Evolutionary conservation across 2,329 filamentous ascomycete genomes (phyloP), one percentile per base, ranked within the genome.

Genomic region (Apiospora aurea): DNA sequence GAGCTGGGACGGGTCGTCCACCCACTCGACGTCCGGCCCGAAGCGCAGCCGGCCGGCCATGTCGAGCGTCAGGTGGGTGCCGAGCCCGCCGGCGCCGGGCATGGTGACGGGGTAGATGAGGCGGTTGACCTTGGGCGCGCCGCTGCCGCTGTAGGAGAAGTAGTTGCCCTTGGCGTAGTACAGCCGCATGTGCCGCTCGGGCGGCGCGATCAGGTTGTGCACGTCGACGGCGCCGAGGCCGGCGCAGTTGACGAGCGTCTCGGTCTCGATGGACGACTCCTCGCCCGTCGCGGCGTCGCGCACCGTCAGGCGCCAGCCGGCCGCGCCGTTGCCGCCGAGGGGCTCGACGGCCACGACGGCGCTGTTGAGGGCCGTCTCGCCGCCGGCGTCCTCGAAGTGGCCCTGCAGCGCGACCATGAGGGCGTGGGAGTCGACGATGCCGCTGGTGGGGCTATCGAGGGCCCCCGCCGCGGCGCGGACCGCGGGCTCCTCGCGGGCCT

Each of bases 161-260:
- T 99, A 99, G 73, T 94, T 96, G 0, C 96, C 96, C 84, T 99
- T 99, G 72, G 96, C 96, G 83, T 93, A 98, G 85, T 89, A 93
- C 6, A 94, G 88, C 34, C 82, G 88, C 51, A 85, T 84, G 69
- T 90, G 90, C 6, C 87, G 82, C 0, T 84, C 81, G 0, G 83
- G 76, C 0, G 92, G 90, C 0, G 94, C 86, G 49, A 98, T 89
- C 88, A 95, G 92, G 83, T 98, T 99, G 78, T 93, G 92, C 64
- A 98, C 85, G 29, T 84, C 84, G 69, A 92, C 92, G 26, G 95
- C 94, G 73, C 89, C 90, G 21, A 98, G 89, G 0, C 96, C 96
- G 0, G 96, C 96, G 1, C 92, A 90, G 83, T 98, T 99, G 78
- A 98, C 86, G 14, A 98, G 80, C 0, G 91, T 93, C 75, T 95